Evolutionary conservation across 306 rosid species (phyloP).

Genomic region (Gastrolobium villosum): DNA sequence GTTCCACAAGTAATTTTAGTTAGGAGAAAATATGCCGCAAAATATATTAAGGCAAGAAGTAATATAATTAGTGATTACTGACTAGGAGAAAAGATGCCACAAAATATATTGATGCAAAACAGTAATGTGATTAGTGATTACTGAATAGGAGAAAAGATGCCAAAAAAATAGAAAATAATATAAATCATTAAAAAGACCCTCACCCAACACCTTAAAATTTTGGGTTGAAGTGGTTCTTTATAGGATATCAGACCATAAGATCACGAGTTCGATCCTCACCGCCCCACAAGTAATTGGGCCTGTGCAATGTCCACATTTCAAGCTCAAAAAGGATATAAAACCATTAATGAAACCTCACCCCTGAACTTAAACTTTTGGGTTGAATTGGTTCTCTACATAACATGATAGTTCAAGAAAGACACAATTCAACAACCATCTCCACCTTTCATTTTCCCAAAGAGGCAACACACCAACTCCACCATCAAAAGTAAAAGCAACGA

Average conservation of each 20-base stretch:
- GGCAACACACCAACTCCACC: constrained; percentile 77
- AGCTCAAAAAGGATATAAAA: too few species aligned
- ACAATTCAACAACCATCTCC: constrained; percentile 68
- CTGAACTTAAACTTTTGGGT: too few species aligned
- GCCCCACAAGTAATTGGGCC: too few species aligned
- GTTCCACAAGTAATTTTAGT: constrained; percentile 1
- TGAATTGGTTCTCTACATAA: too few species aligned
- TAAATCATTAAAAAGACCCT: too few species aligned
- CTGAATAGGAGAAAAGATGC: not conserved
- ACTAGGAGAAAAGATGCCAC: not conserved
- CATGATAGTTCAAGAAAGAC: constrained; percentile 44
- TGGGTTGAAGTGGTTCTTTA: too few species aligned
- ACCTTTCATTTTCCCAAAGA: constrained; percentile 68
- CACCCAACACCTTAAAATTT: too few species aligned
- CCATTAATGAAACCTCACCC: too few species aligned
- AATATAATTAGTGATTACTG: constrained; percentile 6
- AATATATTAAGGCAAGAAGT: constrained; percentile 12
- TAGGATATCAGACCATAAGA: too few species aligned
- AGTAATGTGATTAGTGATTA: not conserved
- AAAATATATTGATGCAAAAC: not conserved
- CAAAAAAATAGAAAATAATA: too few species aligned
- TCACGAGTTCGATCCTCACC: too few species aligned
- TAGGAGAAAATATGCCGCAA: not conserved
- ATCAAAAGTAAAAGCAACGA: constrained; percentile 84
- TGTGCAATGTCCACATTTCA: too few species aligned